Evolutionary conservation across 2,329 filamentous ascomycete genomes (phyloP), one percentile per base, ranked within the genome.

Genomic region (Cladosporium sp.): DNA sequence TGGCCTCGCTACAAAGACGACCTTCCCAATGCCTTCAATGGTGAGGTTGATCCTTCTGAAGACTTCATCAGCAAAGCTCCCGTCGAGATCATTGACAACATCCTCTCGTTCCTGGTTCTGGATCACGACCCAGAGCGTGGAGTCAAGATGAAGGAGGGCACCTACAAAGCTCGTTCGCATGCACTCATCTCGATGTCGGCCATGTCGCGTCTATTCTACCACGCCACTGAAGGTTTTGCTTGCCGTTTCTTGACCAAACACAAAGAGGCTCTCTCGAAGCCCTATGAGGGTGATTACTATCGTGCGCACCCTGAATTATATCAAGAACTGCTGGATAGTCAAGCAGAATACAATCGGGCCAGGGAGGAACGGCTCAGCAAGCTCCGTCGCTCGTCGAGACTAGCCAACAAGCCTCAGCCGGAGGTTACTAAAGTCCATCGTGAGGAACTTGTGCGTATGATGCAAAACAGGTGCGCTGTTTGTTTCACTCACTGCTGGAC

Each of bases 61-160:
- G 52, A 61, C 57, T 62, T 61, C 49, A 61, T 64, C 49, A 61
- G 59, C 40, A 38, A 38, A 12, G 19, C 59, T n/a, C 62, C 62
- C 3, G 17, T 54, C 5, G 60, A 64, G 25, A 51, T 57, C n/a
- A 38, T 64, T 8, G 54, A 64, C 20, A n/a, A 61, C 15, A 57
- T 64, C 37, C 34, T 58, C 12, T 61, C 59, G 0, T 63, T 51
- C 40, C 36, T 52, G n/a, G 15, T 62, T 9, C 60, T 61, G 20
- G 62, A 64, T 20, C 59, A 60, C 43, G 60, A 63, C 30, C 55
- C 62, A 2, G 62, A 64, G 12, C 55, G 55, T 25, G 45, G 36
- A 12, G 40, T 58, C 45, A 55, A 43, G 19, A 20, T 39, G 12
- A 55, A 55, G 43, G 36, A 55, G 4, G 36, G 43, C 9, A 34